Evolutionary conservation across 1,139 yeast genomes (phyloP), one percentile per base, ranked within the genome.

Genomic region (Keqinozyma sinolaborantium): DNA sequence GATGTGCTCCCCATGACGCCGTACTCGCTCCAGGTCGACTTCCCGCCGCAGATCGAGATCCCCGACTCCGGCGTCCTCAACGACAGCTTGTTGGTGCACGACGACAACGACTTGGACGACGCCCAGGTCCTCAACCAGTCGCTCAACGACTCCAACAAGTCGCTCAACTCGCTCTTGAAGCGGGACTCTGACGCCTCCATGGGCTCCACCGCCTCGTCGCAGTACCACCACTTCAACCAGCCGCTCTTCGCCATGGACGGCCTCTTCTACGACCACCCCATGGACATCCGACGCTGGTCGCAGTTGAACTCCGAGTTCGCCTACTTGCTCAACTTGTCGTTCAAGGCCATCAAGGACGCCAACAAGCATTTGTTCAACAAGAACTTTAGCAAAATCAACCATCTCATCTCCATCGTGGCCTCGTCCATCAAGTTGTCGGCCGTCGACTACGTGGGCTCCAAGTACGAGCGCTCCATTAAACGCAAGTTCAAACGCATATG

Each of bases 251-350:
- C 67, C 6, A 51, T 61, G 46, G 60, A 64, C 5, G 57, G 58
- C 7, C 49, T 77, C 13, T 80, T 81, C 48, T 79, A 79, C 47
- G 64, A 64, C 31, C 78, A 77, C 35, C 68, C 76, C 4, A 55
- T 71, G 1, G 90, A 83, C 50, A 56, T 79, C 16, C 56, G 65
- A n/a, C 60, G 64, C 7, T 82, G 88, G 88, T 60, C 72, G 3
- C 73, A 69, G 12, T 50, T 79, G 24, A 58, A 64, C 29, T 70
- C 70, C 29, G 60, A 65, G 8, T 64, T 79, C 31, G 53, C 64
- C 8, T 65, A 63, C 37, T 59, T 73, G 25, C 54, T 79, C 23
- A 73, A 70, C 26, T 48, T 73, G 34, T 56, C 76, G 0, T 49
- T 67, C 31, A 73, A 70, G 32, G 70, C 81, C 1, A 53, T 82